phyloP scores from a whole-genome alignment of 1,284 basidiomycete genomes.

The Lentinus polychrous region DNA sequence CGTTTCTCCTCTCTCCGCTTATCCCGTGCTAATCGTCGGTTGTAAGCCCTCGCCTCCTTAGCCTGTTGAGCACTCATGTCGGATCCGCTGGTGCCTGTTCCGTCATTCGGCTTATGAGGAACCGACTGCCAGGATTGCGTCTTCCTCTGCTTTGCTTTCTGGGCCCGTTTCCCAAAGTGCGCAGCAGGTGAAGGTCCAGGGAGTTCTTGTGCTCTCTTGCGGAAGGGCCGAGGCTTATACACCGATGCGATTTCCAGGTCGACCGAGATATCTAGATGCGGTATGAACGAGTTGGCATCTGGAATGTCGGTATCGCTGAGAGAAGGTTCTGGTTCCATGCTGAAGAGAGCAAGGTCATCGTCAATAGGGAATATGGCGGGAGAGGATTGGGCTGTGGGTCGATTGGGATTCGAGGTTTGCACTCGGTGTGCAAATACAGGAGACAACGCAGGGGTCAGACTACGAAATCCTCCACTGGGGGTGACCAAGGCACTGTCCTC shows the following conservation, averaged over 20 bases:
- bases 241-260: slow-evolving; percentile 64
- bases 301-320: slow-evolving; percentile 11
- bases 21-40: slow-evolving; percentile 44
- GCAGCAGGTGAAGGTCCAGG: slow-evolving; percentile 28
- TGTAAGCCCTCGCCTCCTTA: slow-evolving; percentile 28
- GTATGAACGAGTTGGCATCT: slow-evolving; percentile 13
- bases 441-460: neutral
- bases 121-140: slow-evolving; percentile 18
- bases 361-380: slow-evolving; percentile 24
- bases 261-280: slow-evolving; percentile 26
- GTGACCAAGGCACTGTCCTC: slow-evolving; percentile 23
- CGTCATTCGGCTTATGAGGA: neutral
- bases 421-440: slow-evolving; percentile 13
- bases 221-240: slow-evolving; percentile 63
- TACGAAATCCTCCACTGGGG: slow-evolving; percentile 9
- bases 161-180: slow-evolving; percentile 30
- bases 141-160: slow-evolving; percentile 23
- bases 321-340: slow-evolving; percentile 42
- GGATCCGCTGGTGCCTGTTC: neutral
- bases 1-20: slow-evolving; percentile 35
- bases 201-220: slow-evolving; percentile 30
- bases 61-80: slow-evolving; percentile 8
- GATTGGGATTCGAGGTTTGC: slow-evolving; percentile 17
- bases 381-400: slow-evolving; percentile 22
- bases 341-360: slow-evolving; percentile 33